Percentiles rank a stretch among this genome's conserved stretches.
Evolutionary conservation across 2,329 filamentous ascomycete genomes (phyloP).

Genomic region (Exophiala aquamarina): DNA sequence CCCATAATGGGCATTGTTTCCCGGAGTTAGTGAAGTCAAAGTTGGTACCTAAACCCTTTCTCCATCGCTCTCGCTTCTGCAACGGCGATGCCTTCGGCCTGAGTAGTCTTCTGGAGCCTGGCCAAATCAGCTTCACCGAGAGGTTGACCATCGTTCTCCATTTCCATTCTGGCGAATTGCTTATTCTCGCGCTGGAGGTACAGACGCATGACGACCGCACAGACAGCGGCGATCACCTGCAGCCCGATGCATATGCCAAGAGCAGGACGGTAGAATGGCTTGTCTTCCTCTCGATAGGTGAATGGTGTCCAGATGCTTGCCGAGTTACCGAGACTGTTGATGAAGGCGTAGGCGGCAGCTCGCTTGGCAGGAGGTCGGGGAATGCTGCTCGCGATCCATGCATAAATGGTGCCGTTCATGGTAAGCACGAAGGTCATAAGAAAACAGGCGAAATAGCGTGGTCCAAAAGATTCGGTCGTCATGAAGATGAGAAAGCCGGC

Average conservation of each 20-base stretch:
- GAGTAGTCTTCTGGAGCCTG: constrained; percentile 51
- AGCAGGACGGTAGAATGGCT: constrained; percentile 3
- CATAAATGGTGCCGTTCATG: constrained; percentile 52
- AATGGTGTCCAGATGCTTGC: constrained; percentile 55
- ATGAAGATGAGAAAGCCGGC: constrained; percentile 57
- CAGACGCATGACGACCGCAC: constrained; percentile 39
- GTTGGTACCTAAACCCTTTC: no score
- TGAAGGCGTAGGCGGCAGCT: constrained; percentile 55
- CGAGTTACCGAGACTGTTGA: constrained; percentile 56
- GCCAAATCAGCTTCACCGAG: constrained; percentile 49
- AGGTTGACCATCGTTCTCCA: constrained; percentile 43
- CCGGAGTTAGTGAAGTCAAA: no score
- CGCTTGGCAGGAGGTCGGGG: constrained; percentile 56
- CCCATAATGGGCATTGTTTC: no score
- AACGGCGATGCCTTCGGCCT: constrained; percentile 52
- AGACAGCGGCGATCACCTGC: constrained; percentile 36
- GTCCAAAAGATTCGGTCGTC: constrained; percentile 51
- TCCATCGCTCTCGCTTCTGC: constrained; percentile 51
- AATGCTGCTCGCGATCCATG: constrained; percentile 53
- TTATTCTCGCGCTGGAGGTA: constrained; percentile 49
- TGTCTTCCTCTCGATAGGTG: no score
- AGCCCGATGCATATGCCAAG: constrained; percentile 24
- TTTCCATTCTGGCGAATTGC: constrained; percentile 51
- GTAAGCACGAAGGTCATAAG: constrained; percentile 56
- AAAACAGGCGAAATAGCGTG: constrained; percentile 58